phyloP scores from a whole-genome alignment of 768 basidiomycete species.

The Tulasnella sp. region DNA sequence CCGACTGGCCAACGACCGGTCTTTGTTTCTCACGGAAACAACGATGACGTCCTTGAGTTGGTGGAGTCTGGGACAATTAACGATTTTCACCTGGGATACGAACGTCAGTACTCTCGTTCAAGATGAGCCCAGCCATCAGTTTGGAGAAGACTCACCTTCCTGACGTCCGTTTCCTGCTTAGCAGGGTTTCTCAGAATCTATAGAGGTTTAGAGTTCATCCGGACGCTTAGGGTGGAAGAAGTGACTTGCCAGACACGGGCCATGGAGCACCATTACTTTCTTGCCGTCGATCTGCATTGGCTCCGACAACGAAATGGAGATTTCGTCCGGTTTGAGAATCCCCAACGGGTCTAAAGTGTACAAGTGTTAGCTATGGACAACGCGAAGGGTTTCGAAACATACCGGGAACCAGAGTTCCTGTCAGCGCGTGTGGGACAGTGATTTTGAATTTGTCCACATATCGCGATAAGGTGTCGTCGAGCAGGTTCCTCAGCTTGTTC shows the following conservation, averaged over 20 bases:
- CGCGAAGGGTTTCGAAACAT: not conserved
- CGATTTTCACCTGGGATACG: conserved; percentile 1
- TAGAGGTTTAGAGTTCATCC: not conserved
- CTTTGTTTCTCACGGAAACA: not conserved
- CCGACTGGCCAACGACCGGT: not conserved
- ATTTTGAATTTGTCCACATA: conserved; percentile 9
- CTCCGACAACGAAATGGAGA: conserved; percentile 4
- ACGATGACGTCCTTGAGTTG: conserved; percentile 1
- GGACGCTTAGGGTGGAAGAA: not conserved
- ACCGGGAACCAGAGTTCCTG: conserved; percentile 17
- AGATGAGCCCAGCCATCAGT: no score
- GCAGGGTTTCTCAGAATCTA: conserved; percentile 15
- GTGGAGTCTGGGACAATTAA: conserved; percentile 10
- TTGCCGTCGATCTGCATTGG: not conserved
- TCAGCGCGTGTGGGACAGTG: not conserved
- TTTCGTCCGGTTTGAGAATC: not conserved
- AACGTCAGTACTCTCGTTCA: not conserved
- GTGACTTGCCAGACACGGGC: not conserved
- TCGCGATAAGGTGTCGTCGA: not conserved
- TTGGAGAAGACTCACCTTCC: not conserved
- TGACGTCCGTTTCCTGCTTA: conserved; percentile 15
- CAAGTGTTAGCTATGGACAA: not conserved
- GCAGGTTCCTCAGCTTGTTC: not conserved
- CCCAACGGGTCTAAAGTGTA: not conserved
- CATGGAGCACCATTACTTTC: not conserved